Base-by-base conservation (phyloP, 2,329 filamentous ascomycete species). In the Diplodia mutila region DNA sequence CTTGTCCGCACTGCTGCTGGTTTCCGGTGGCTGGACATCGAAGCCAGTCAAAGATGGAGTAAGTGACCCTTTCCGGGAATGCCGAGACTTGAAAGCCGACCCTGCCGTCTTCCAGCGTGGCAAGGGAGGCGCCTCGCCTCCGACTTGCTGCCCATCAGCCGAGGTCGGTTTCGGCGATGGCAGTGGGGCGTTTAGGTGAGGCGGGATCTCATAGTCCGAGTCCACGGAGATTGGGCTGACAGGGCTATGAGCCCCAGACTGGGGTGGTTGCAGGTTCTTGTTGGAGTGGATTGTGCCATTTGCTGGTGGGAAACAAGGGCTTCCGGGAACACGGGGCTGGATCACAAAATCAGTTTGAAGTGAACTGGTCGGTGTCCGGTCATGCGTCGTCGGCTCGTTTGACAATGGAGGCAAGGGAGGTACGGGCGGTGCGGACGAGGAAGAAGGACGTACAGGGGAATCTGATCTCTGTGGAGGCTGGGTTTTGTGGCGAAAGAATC, bases 361-460 rank as follows among this genome's bases (percentile, higher is more conserved):
- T 63, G 66, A 54, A 32, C 29, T 63, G 39, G 66, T 16, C 14
- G 48, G 37, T 21, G 59, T 37, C 49, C 48, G 49, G 49, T 37
- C 34, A 16, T 27, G 55, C 48, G 42, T 16, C 16, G 25, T 12
- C 65, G 34, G 37, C 18, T 59, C 29, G 51, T 53, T 52, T 29
- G 65, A 52, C n/a, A 32, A 23, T 25, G 46, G 29, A 49, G 64
- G 64, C 27, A 57, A 42, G 16, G 52, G 29, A 61, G 65, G 65
- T 39, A 61, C 27, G 18, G 54, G 55, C 39, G 53, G 54, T 37
- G 59, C 34, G 39, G 65, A 61, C 53, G 54, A 66, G 42, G 55
- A 54, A 34, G 52, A 37, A 53, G 66, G 66, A 67, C 66, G 66
- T 67, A 67, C 66, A 32, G 66, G 66, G 46, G 66, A 67, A 23